Evolutionary conservation across 495 filamentous ascomycete genomes (phyloP).

Genomic region (Daldinia bambusicola): DNA sequence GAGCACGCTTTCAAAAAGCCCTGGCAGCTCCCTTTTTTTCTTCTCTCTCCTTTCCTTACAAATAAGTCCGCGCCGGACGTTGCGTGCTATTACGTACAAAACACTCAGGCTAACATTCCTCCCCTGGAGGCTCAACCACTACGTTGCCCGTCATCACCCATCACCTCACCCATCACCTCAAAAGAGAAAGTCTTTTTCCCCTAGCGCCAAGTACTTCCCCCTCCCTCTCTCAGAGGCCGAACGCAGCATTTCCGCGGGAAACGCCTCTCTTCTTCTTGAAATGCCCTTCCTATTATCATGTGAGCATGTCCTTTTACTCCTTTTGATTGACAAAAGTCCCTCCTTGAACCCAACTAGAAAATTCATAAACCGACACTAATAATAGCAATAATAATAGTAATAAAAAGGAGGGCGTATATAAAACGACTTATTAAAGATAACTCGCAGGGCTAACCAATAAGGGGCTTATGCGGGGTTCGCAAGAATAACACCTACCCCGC

Average conservation of each 20-base stretch:
- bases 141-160: constrained; percentile 35
- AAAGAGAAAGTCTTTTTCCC: constrained; percentile 19
- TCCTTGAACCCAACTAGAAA: not conserved
- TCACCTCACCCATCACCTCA: too few species aligned
- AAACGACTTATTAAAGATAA: constrained; percentile 3
- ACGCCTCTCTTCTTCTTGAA: constrained; percentile 5
- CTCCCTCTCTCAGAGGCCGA: constrained; percentile 32
- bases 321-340: not conserved
- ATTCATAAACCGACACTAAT: constrained; percentile 15
- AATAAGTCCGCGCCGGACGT: constrained; percentile 34
- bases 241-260: constrained; percentile 38
- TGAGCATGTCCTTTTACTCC: constrained; percentile 11
- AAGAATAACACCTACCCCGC: constrained; percentile 41
- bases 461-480: constrained; percentile 37
- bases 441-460: constrained; percentile 37
- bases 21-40: constrained; percentile 23
- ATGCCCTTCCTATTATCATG: constrained; percentile 13
- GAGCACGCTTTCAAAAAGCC: constrained; percentile 23
- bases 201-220: constrained; percentile 43
- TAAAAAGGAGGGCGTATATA: constrained; percentile 13
- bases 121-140: constrained; percentile 36
- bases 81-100: constrained; percentile 51
- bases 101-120: constrained; percentile 41
- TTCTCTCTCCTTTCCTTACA: constrained; percentile 22
- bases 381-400: too few species aligned